phyloP scores from a whole-genome alignment of 2,329 filamentous ascomycete species.

The Sporothrix phasma region DNA sequence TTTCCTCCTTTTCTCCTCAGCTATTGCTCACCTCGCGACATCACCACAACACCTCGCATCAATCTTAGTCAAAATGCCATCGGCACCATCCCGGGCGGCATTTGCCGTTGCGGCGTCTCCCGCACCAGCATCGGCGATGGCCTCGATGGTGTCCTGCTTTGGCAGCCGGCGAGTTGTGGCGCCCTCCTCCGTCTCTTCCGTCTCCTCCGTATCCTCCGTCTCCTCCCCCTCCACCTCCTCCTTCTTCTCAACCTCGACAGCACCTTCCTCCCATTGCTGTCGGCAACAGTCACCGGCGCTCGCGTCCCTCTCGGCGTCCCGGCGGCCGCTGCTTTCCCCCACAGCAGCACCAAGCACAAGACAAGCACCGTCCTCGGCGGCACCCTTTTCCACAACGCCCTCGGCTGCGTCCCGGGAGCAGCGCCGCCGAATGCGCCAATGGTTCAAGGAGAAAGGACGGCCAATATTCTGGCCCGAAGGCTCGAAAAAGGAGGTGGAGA shows the following conservation, averaged over 20 bases:
- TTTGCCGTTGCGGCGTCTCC: neutral
- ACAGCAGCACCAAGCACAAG: neutral
- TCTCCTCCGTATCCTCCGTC: neutral
- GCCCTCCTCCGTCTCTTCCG: neutral
- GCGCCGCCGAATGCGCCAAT: slow-evolving; percentile 1
- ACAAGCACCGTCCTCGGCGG: neutral
- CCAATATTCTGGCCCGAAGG: neutral
- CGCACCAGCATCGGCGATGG: neutral
- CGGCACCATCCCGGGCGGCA: slow-evolving; percentile 6
- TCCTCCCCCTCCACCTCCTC: neutral
- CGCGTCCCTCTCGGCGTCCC: neutral
- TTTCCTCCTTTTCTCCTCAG: neutral
- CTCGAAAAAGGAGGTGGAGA: neutral
- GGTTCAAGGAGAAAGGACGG: neutral
- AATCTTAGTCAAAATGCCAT: neutral
- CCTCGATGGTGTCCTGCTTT: neutral
- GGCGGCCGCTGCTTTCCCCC: neutral
- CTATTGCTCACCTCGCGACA: slow-evolving; percentile 2
- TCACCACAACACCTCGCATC: neutral
- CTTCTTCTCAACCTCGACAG: neutral
- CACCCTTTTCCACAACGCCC: neutral
- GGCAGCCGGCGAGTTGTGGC: neutral
- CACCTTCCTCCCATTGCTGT: neutral
- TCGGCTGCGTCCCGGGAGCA: neutral
- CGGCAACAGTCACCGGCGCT: neutral